Evolutionary conservation across 768 basidiomycete genomes (phyloP), one percentile per base, ranked within the genome.

Genomic region (Pluteus cervinus): DNA sequence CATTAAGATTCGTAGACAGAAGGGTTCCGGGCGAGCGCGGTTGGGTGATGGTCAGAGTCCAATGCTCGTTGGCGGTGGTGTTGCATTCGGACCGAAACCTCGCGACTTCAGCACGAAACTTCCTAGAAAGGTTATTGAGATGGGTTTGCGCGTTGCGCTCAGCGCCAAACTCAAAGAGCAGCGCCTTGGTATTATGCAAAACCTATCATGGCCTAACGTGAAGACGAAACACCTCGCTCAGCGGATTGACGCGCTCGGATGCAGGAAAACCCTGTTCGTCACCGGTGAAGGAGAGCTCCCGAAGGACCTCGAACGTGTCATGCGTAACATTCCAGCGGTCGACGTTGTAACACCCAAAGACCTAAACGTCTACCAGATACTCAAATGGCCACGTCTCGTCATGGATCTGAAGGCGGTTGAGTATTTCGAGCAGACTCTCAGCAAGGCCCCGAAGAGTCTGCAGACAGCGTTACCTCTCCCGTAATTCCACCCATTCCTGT

Each of bases 91-190:
- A 21, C 89, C 90, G 1, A 84, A 88, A 54, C 88, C 91, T 3
- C 76, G 91, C 33, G 87, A 96, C 56, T 97, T 93, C 59, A 79
- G 85, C 50, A 91, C 90, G 14, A 84, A 87, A 46, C 73, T 99
- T 24, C 86, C 88, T n/a, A 75, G 88, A 45, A 97, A 97, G 62
- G 86, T 96, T 47, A 73, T 90, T 28, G 70, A 87, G 50, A 86
- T 97, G 79, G 94, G 93, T 7, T 81, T 97, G 78, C 76, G 87
- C 15, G 83, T 92, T 35, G 92, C 89, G 2, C 60, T 98, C 30
- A 90, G 88, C 47, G 72, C 78, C 29, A 90, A 91, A 58, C 66
- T 94, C 53, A 73, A 74, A 49, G 83, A 89, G 44, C 73, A 75
- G 28, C 61, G 73, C 29, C 64, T 99, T 10, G 81, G 86, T 33